phyloP scores from a whole-genome alignment of 2,329 filamentous ascomycete genomes.

The Sporothrix pseudoabietina region DNA sequence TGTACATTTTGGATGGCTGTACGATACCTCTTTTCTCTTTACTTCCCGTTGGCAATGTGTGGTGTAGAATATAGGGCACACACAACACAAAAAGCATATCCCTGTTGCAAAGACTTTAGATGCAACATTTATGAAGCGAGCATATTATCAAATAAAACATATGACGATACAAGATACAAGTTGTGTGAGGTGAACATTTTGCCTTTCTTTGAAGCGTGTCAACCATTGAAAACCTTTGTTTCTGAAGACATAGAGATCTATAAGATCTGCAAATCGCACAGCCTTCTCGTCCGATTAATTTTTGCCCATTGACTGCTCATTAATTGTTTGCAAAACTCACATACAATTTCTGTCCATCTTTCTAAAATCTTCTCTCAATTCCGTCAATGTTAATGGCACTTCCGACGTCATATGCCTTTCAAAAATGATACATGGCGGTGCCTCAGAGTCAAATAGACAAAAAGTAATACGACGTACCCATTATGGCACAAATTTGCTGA shows the following conservation, averaged over 20 bases:
- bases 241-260: too few species aligned
- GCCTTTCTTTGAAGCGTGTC: too few species aligned
- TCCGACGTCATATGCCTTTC: not conserved
- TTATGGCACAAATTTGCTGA: constrained; percentile 16
- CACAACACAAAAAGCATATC: constrained; percentile 15
- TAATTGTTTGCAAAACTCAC: not conserved
- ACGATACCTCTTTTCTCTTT: constrained; percentile 19
- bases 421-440: not conserved
- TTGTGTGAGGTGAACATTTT: too few species aligned
- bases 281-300: too few species aligned
- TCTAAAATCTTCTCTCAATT: not conserved
- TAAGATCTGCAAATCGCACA: too few species aligned
- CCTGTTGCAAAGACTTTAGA: constrained; percentile 1
- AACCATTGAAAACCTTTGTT: too few species aligned
- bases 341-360: not conserved
- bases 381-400: not conserved
- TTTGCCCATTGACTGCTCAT: not conserved
- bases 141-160: constrained; percentile 18
- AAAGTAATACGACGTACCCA: not conserved
- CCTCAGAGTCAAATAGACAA: not conserved
- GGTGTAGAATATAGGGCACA: constrained; percentile 25
- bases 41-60: not conserved
- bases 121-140: constrained; percentile 21
- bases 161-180: not conserved
- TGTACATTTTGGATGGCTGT: constrained; percentile 25